phyloP scores from a whole-genome alignment of 768 basidiomycete species.

The Austroboletus festivus region DNA sequence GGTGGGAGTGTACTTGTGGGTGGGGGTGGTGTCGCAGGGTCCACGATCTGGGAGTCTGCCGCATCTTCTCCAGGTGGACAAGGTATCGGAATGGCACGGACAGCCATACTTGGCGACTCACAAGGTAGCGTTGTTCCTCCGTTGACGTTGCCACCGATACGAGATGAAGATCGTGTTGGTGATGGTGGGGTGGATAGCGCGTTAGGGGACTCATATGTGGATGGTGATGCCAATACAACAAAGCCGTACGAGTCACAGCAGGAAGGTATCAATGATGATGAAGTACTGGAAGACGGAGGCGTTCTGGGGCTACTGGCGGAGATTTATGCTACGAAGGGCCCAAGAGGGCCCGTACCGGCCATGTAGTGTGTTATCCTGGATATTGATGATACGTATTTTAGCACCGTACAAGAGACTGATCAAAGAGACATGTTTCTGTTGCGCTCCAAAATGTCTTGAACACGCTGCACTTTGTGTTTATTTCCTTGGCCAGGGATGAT shows the following conservation, averaged over 20 bases:
- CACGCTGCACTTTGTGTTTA: constrained; percentile 73
- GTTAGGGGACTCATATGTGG: constrained; percentile 70
- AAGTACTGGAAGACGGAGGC: constrained; percentile 71
- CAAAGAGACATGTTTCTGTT: constrained; percentile 4
- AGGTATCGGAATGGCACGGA: constrained; percentile 57
- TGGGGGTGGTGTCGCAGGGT: constrained; percentile 47
- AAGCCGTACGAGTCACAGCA: constrained; percentile 39
- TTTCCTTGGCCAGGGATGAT: constrained; percentile 69
- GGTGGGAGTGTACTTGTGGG: constrained; percentile 32
- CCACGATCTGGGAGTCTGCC: constrained; percentile 47
- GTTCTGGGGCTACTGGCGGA: constrained; percentile 83
- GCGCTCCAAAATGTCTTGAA: constrained; percentile 70
- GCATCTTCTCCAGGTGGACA: constrained; percentile 39
- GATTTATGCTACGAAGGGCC: constrained; percentile 66
- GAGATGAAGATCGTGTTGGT: constrained; percentile 44
- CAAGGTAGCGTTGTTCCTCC: constrained; percentile 48
- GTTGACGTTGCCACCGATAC: constrained; percentile 23
- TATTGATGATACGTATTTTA: constrained; percentile 1
- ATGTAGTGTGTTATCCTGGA: constrained; percentile 29
- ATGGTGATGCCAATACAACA: constrained; percentile 49
- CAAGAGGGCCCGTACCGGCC: constrained; percentile 45
- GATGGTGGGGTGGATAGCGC: constrained; percentile 61
- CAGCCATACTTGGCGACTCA: constrained; percentile 73
- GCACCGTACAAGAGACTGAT: too few species aligned
- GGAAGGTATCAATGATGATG: constrained; percentile 57